phyloP scores from a whole-genome alignment of 2,329 filamentous ascomycete species.

The Botrytis squamosa region DNA sequence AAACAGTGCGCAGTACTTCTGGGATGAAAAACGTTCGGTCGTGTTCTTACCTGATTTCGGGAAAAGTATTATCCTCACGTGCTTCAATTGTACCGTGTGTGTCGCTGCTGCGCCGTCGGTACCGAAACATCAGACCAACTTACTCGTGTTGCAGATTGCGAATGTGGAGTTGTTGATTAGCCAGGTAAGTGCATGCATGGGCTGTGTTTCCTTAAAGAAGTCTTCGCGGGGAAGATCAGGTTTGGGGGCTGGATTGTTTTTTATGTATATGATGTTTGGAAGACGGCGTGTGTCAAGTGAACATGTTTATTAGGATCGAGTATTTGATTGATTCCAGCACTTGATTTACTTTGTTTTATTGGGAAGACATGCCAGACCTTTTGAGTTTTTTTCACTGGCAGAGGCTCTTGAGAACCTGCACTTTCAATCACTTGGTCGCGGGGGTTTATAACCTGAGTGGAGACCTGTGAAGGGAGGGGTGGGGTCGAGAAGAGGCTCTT shows the following conservation, averaged over 20 bases:
- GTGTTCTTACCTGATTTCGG: background rate
- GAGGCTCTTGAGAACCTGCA: background rate
- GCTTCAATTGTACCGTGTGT: background rate
- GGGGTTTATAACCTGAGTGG: background rate
- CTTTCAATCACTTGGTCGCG: background rate
- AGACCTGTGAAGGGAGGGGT: background rate
- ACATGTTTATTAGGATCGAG: background rate
- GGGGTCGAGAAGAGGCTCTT: background rate
- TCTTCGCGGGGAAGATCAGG: background rate
- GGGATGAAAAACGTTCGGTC: background rate
- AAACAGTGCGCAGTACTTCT: background rate
- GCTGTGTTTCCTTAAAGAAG: background rate
- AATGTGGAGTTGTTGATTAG: background rate
- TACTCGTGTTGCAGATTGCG: background rate
- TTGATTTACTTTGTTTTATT: accelerated
- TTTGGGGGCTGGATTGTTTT: background rate
- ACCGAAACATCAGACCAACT: background rate
- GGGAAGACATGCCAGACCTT: background rate
- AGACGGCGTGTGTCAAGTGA: background rate
- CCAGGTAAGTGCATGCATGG: background rate
- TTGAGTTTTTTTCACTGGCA: background rate
- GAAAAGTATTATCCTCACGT: background rate
- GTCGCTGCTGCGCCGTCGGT: background rate
- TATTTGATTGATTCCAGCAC: background rate
- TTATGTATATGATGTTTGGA: background rate